Percentiles rank a stretch among this genome's conserved stretches.
These are phyloP conservation scores for Candida freyschussii DNA, from an alignment of 1,139 yeast genomes.

Conservation along the genomic window DNA sequence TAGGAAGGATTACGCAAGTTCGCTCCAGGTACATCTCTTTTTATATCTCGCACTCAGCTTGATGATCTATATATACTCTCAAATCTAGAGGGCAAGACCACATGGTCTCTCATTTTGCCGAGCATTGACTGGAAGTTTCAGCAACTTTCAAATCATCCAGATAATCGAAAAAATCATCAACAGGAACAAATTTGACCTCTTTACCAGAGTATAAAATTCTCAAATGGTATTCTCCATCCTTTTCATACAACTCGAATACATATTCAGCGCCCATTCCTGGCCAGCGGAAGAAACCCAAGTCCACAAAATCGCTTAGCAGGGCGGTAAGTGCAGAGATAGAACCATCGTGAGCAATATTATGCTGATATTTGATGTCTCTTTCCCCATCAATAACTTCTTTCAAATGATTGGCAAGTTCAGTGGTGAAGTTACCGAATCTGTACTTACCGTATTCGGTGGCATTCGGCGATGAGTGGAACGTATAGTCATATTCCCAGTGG, in stretches of 20 bases:
- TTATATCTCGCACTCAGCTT: too few species aligned
- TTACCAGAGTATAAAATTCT: conserved; percentile 34
- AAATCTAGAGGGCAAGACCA: too few species aligned
- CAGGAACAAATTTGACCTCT: conserved; percentile 18
- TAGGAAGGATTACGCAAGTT: too few species aligned
- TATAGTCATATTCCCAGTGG: conserved; percentile 37
- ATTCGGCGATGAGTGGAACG: conserved; percentile 29
- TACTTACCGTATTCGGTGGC: conserved; percentile 31
- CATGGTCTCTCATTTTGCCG: conserved; percentile 1
- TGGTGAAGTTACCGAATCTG: conserved; percentile 32
- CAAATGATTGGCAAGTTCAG: conserved; percentile 30
- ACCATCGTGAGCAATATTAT: conserved; percentile 39
- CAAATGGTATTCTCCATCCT: conserved; percentile 23
- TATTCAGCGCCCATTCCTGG: conserved; percentile 42
- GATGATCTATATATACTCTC: too few species aligned
- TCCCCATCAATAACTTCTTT: conserved; percentile 26
- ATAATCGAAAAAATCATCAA: conserved; percentile 20
- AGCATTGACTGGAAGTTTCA: conserved; percentile 9
- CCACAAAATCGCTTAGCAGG: conserved; percentile 28
- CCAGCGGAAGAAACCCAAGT: conserved; percentile 33
- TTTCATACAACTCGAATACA: conserved; percentile 33
- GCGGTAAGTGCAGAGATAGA: conserved; percentile 34
- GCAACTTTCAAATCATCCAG: conserved; percentile 13
- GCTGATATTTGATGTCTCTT: conserved; percentile 28
- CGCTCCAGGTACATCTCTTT: too few species aligned